phyloP scores from a whole-genome alignment of 805 yeast species.

The Wickerhamomyces rabaulensis region DNA sequence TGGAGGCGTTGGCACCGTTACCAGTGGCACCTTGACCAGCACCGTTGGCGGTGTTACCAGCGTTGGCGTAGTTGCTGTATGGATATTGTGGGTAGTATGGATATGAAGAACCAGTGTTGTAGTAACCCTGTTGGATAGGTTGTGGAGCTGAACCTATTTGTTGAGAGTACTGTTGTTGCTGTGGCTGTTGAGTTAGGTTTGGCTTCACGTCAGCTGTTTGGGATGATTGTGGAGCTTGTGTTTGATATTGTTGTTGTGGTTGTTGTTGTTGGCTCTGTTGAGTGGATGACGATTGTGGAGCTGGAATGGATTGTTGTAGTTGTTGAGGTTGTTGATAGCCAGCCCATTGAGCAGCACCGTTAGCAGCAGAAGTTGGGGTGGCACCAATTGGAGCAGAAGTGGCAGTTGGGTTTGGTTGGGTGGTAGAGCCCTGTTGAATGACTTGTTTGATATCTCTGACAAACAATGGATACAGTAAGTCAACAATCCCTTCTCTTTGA shows the following conservation, averaged over 20 bases:
- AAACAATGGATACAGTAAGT: constrained; percentile 60
- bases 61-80: constrained; percentile 8
- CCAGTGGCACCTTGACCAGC: not conserved
- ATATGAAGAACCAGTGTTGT: not conserved
- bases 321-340: constrained; percentile 5
- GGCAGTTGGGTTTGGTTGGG: constrained; percentile 23
- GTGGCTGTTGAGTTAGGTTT: constrained; percentile 17
- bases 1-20: not conserved
- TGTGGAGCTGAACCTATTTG: constrained; percentile 3
- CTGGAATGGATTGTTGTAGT: constrained; percentile 7
- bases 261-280: constrained; percentile 8
- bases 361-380: not conserved
- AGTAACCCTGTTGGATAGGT: constrained; percentile 3
- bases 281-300: constrained; percentile 6
- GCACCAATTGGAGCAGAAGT: constrained; percentile 1
- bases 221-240: not conserved
- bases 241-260: constrained; percentile 10
- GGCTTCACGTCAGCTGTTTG: constrained; percentile 15
- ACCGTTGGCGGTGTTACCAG: constrained; percentile 1
- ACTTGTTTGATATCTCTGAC: constrained; percentile 64
- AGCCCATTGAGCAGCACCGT: constrained; percentile 1
- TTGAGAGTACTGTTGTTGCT: constrained; percentile 11
- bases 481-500: constrained; percentile 69
- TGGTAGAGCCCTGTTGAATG: constrained; percentile 31
- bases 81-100: constrained; percentile 12